Conservation (phyloP, 495 filamentous ascomycete species). For the Rostrohypoxylon terebratum region DNA sequence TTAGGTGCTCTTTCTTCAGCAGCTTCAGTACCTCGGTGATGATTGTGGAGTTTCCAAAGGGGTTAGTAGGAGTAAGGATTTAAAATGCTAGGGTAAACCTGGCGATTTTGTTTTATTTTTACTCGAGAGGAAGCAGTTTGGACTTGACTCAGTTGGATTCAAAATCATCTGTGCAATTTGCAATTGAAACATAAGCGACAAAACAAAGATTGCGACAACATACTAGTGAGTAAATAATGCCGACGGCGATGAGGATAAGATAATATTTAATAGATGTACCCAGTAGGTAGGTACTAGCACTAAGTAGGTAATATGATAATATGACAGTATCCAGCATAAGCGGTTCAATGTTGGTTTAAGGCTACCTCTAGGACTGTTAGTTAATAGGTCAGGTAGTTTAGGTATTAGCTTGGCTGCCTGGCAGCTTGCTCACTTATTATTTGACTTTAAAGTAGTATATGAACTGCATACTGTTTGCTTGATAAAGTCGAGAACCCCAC, state of each 20-base stretch:
- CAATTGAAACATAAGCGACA: background rate
- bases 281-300: no score
- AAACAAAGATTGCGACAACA: background rate
- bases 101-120: background rate
- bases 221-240: no score
- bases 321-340: background rate
- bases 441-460: slow-evolving; percentile 1
- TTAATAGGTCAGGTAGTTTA: no score
- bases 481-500: slow-evolving; percentile 15
- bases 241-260: no score
- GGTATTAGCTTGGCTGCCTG: background rate
- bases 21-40: background rate
- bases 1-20: slow-evolving; percentile 2
- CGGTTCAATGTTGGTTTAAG: no score
- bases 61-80: background rate
- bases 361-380: no score
- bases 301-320: background rate
- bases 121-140: background rate
- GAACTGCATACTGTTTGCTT: slow-evolving; percentile 10
- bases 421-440: background rate
- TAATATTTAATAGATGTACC: background rate
- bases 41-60: background rate
- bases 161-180: background rate
- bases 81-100: background rate
- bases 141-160: background rate